Percentiles rank a stretch among this genome's conserved stretches.
Conservation (phyloP, 2,329 filamentous ascomycete species). For the Thelonectria blattea region DNA sequence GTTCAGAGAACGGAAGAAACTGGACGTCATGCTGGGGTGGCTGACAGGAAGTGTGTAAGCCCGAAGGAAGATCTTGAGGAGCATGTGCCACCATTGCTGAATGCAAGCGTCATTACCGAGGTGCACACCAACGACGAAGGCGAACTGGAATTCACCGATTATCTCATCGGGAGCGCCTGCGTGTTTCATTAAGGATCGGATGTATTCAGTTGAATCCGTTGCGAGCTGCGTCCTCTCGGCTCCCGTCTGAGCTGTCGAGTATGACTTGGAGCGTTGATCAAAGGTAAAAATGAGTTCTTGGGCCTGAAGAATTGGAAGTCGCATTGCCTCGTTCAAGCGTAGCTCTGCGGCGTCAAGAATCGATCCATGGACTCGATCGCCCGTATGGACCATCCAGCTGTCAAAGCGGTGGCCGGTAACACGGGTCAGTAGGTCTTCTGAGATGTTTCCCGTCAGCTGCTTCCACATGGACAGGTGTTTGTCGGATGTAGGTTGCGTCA, state of each 20-base stretch:
- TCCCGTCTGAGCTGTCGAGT: conserved; percentile 46
- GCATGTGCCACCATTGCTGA: conserved; percentile 67
- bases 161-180: conserved; percentile 49
- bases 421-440: conserved; percentile 51
- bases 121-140: conserved; percentile 62
- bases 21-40: conserved; percentile 52
- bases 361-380: conserved; percentile 57
- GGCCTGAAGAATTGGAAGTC: conserved; percentile 40
- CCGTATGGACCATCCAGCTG: conserved; percentile 61
- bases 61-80: conserved; percentile 57
- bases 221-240: conserved; percentile 51
- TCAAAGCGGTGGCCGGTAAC: conserved; percentile 50
- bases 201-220: conserved; percentile 55
- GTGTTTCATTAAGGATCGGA: conserved; percentile 48
- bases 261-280: conserved; percentile 49
- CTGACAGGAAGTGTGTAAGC: conserved; percentile 52
- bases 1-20: conserved; percentile 57
- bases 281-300: conserved; percentile 57
- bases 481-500: conserved; percentile 28
- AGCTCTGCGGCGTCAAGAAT: conserved; percentile 45
- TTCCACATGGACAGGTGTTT: conserved; percentile 54
- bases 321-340: conserved; percentile 49
- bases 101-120: conserved; percentile 65
- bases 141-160: conserved; percentile 66
- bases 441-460: conserved; percentile 57